These are phyloP conservation scores for Monilinia fructigena DNA, from an alignment of 2,329 filamentous ascomycete species.

Conservation along the genomic window DNA sequence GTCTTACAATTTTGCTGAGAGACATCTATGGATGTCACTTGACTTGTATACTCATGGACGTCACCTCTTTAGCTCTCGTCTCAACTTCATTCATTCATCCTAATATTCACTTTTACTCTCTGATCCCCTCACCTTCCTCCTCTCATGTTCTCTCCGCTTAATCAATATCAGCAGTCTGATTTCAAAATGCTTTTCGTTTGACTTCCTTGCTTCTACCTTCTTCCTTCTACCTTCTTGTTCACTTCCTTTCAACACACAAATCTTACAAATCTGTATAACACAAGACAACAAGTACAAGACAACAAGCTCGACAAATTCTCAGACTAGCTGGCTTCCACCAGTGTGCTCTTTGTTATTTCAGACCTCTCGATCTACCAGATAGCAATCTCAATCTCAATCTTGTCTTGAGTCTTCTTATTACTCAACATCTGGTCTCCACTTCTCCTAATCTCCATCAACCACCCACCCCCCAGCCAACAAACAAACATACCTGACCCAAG, in stretches of 20 bases:
- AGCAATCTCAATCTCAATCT: background rate
- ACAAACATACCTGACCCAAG: too few relatives aligned
- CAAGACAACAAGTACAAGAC: background rate
- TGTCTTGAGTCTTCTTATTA: background rate
- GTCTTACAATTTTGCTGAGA: background rate
- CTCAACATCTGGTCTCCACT: background rate
- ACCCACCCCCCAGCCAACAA: background rate
- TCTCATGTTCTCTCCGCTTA: background rate
- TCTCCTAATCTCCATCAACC: background rate
- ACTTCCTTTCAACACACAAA: background rate
- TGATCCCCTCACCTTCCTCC: background rate
- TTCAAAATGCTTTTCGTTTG: background rate
- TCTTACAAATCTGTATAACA: background rate
- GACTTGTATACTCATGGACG: too few relatives aligned
- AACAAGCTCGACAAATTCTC: background rate
- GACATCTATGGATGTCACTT: background rate
- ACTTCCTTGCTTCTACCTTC: background rate
- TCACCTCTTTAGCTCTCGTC: background rate
- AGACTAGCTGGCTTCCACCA: too few relatives aligned
- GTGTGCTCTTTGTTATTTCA: background rate
- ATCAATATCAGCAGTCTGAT: background rate
- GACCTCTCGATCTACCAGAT: background rate
- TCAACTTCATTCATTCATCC: background rate
- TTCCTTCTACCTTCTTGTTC: background rate
- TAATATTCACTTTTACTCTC: background rate